A percentile compares a stretch with the other conserved stretches of the same genome.
Evolutionary conservation across 2,329 filamentous ascomycete genomes (phyloP).

Genomic region (Penicillium sp.): DNA sequence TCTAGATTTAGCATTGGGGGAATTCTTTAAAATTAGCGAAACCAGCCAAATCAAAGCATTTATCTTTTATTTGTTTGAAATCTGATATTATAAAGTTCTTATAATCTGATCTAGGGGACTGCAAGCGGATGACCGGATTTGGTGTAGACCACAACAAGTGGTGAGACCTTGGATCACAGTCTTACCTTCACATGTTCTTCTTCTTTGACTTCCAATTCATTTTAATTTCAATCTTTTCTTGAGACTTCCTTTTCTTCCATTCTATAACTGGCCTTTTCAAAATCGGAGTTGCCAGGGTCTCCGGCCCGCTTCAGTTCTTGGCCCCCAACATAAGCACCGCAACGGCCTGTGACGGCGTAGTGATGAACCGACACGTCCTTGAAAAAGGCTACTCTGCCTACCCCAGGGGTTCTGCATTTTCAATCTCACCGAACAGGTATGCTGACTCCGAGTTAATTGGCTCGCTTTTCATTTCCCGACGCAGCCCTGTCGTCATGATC

Average conservation of each 20-base stretch:
- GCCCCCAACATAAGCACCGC: constrained; percentile 29
- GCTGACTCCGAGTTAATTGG: neutral
- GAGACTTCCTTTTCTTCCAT: neutral
- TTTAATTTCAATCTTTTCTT: neutral
- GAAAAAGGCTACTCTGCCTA: constrained; percentile 72
- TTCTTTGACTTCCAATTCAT: neutral
- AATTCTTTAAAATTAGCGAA: neutral
- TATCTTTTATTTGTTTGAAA: neutral
- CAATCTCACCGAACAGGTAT: constrained; percentile 86
- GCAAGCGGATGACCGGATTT: constrained; percentile 27
- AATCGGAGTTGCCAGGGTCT: constrained; percentile 8
- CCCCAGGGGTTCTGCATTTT: constrained; percentile 71
- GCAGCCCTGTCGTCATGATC: neutral
- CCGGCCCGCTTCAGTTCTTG: neutral
- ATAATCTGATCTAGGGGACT: neutral
- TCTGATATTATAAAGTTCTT: neutral
- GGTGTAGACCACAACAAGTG: constrained; percentile 13
- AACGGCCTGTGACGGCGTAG: constrained; percentile 24
- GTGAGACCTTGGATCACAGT: neutral
- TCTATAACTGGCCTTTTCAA: constrained; percentile 10
- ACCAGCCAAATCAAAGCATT: neutral
- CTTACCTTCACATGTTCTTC: neutral
- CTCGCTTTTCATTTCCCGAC: neutral
- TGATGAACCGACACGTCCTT: constrained; percentile 87
- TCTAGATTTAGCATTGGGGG: constrained; percentile 1